phyloP scores from a whole-genome alignment of 1,139 yeast species.

The Pichia sp. region DNA sequence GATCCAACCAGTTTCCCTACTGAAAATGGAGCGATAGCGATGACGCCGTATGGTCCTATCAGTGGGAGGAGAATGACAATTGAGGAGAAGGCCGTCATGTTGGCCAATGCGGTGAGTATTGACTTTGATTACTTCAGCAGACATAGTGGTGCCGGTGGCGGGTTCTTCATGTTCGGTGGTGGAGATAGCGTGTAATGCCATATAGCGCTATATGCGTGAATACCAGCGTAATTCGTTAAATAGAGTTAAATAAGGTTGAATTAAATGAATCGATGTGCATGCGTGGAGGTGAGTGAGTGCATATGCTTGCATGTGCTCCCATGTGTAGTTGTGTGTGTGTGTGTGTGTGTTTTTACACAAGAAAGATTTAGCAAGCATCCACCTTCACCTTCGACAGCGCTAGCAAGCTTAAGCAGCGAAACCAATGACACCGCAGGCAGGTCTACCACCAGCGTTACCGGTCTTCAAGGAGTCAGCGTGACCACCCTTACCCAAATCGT shows the following conservation, averaged over 20 bases:
- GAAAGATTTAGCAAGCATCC: no score
- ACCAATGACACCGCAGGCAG: constrained; percentile 99
- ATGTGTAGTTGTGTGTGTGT: no score
- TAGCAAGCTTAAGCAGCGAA: constrained; percentile 45
- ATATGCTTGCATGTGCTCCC: no score
- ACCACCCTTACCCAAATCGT: constrained; percentile 96
- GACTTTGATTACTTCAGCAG: constrained; percentile 94
- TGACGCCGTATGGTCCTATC: no score
- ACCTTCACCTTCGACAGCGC: no score
- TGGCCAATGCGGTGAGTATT: constrained; percentile 84
- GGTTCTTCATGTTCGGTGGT: constrained; percentile 30
- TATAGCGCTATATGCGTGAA: no score
- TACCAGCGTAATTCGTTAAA: no score
- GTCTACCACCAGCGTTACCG: constrained; percentile 98
- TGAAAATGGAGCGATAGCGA: no score
- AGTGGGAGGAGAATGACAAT: constrained; percentile 48
- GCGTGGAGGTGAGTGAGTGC: no score
- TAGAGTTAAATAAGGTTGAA: no score
- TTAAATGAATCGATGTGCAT: no score
- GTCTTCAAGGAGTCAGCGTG: constrained; percentile 91
- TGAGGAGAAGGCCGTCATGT: constrained; percentile 77
- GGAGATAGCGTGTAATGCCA: constrained; percentile 12
- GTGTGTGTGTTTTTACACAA: no score
- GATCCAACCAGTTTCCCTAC: constrained; percentile 61
- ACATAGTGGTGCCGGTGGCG: constrained; percentile 56